Evolutionary conservation across 2,329 filamentous ascomycete genomes (phyloP), one percentile per base, ranked within the genome.

Genomic region (Monilinia laxa): DNA sequence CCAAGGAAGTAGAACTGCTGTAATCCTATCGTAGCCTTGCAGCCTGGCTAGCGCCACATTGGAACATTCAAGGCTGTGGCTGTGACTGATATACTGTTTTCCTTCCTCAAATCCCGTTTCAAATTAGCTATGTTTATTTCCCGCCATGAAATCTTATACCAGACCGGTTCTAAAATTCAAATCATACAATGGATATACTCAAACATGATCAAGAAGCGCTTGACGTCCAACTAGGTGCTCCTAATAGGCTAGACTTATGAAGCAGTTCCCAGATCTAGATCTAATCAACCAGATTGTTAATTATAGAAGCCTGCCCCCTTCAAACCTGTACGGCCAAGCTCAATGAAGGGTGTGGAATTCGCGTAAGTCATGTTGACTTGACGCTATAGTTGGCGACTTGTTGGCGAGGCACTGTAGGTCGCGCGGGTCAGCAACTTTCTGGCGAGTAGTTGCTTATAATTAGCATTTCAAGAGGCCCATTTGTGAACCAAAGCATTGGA

Each of bases 1-100:
- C 45, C 28, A 62, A 51, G 45, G 45, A 51, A 62, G n/a, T 38
- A 49, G 25, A 49, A 60, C 35, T 47, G 42, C 49, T 38, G 28
- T 35, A 60, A 40, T 40, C 54, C 10, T 57, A 25, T 38, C 57
- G 47, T 57, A 45, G n/a, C 6, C n/a, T 57, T 40, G 14, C 47
- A 64, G 51, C 38, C n/a, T 35, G 10, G 6, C 23, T 5, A 7
- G 16, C 28, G 58, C 45, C 45, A 62, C 52, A 64, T 64, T 28
- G 18, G 25, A 16, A 14, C 2, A 14, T 40, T 16, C 25, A 20
- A 38, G 45, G 45, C n/a, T 51, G 58, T 25, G 57, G 42, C 57
- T 35, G 42, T 59, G 31, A 20, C 57, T 10, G 20, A 6, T 28
- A 25, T 35, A 11, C 42, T 20, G 20, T 35, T 11, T 49, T 20